These are phyloP conservation scores for Sordariomycetes sp. DNA, from an alignment of 2,329 filamentous ascomycete genomes.

Conservation along the genomic window DNA sequence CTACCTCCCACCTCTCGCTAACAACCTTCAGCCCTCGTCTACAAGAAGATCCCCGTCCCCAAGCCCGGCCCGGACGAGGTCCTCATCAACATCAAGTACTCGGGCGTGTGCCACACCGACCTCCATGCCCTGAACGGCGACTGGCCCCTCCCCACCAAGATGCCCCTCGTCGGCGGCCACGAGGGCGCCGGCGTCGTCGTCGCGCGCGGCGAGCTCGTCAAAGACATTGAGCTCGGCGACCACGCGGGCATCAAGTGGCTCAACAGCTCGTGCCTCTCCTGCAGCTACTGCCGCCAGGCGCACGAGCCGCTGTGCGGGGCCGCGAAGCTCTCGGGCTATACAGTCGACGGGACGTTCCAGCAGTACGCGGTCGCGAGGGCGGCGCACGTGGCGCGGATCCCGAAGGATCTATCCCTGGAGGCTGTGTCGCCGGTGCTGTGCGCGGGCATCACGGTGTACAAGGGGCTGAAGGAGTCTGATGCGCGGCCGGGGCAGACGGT, in stretches of 20 bases:
- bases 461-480: constrained; percentile 78
- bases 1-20: constrained; percentile 1
- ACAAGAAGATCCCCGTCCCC: constrained; percentile 73
- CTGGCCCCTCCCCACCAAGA: constrained; percentile 76
- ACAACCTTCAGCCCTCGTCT: constrained; percentile 41
- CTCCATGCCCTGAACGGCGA: constrained; percentile 72
- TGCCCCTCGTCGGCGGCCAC: constrained; percentile 76
- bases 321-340: constrained; percentile 75
- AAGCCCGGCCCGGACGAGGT: constrained; percentile 82
- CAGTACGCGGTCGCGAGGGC: constrained; percentile 86
- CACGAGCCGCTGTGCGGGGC: constrained; percentile 78
- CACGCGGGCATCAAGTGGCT: constrained; percentile 89
- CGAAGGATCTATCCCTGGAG: constrained; percentile 66
- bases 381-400: constrained; percentile 71
- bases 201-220: constrained; percentile 64
- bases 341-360: constrained; percentile 87
- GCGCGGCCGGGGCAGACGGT: constrained; percentile 65
- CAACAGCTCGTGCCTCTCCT: constrained; percentile 75
- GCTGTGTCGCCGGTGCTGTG: constrained; percentile 72
- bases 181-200: constrained; percentile 77
- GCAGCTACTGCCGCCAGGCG: constrained; percentile 69
- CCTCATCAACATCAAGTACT: constrained; percentile 83
- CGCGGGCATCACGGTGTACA: constrained; percentile 82
- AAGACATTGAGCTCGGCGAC: constrained; percentile 72
- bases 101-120: constrained; percentile 86